Evolutionary conservation across 257 asterid genomes (phyloP).

Genomic region (Capsicum rhomboideum): DNA sequence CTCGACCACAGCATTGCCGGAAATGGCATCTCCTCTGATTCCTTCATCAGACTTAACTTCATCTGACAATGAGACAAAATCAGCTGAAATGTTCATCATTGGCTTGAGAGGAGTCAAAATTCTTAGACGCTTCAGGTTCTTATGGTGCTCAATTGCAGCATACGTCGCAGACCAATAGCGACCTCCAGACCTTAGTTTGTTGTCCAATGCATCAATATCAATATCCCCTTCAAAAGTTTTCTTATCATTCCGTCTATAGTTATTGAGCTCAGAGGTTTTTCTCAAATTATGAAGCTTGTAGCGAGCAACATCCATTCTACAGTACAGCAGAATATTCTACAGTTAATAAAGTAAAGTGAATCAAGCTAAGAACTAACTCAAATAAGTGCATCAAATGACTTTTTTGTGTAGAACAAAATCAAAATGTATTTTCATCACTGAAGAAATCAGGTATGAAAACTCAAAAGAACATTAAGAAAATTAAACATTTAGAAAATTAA

Average conservation of each 20-base stretch:
- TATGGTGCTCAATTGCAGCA: conserved; percentile 82
- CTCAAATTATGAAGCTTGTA: conserved; percentile 60
- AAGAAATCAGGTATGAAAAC: neutral
- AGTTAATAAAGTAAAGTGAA: neutral
- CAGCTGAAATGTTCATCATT: conserved; percentile 22
- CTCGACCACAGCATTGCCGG: conserved; percentile 41
- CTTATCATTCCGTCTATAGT: conserved; percentile 22
- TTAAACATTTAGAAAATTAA: too few relatives aligned
- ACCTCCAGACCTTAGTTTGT: conserved; percentile 65
- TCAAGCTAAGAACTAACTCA: neutral
- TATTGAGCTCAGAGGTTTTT: conserved; percentile 27
- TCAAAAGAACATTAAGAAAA: neutral
- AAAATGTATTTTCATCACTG: neutral
- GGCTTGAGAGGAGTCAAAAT: conserved; percentile 44
- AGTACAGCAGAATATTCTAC: conserved; percentile 13
- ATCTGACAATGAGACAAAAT: conserved; percentile 50
- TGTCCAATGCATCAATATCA: conserved; percentile 65
- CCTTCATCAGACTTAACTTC: conserved; percentile 22
- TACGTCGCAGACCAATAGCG: conserved; percentile 90
- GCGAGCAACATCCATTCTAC: conserved; percentile 96
- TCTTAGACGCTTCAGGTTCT: conserved; percentile 66
- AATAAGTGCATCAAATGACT: neutral
- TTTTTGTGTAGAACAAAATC: neutral
- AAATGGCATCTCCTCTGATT: conserved; percentile 15
- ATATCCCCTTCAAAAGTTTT: conserved; percentile 43